Evolutionary conservation across 2,329 filamentous ascomycete species (phyloP).

Genomic region (Alternaria gansuensis): DNA sequence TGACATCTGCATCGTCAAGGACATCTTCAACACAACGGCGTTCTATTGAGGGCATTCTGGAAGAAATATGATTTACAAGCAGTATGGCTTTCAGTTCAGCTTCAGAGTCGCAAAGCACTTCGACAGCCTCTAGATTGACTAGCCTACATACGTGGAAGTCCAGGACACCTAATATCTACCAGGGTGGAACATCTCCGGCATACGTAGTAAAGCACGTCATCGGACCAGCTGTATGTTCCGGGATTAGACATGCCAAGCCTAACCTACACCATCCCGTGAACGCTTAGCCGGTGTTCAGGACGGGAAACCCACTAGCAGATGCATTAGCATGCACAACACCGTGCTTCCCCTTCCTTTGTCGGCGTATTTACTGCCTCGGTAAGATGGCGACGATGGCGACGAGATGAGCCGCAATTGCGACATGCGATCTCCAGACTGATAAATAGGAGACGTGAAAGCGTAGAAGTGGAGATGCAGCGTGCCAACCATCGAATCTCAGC

Average conservation of each 20-base stretch:
- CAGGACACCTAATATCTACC: conserved; percentile 10
- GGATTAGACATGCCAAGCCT: conserved; percentile 14
- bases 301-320: conserved; percentile 10
- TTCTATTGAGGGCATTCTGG: conserved; percentile 38
- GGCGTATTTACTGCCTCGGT: conserved; percentile 20
- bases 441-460: conserved; percentile 9
- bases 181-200: neutral
- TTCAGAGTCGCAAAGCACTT: neutral
- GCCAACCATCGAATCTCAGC: neutral
- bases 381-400: conserved; percentile 16
- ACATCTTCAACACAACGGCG: conserved; percentile 22
- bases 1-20: conserved; percentile 15
- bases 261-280: conserved; percentile 7
- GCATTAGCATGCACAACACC: conserved; percentile 11
- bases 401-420: conserved; percentile 32
- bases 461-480: neutral
- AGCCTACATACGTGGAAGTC: conserved; percentile 1
- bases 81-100: neutral
- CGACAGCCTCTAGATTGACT: neutral
- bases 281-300: neutral
- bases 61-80: neutral
- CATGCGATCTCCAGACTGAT: conserved; percentile 20
- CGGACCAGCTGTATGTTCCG: conserved; percentile 14
- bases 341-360: conserved; percentile 11
- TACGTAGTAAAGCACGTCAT: conserved; percentile 18